Evolutionary conservation across 768 basidiomycete genomes (phyloP), one percentile per base, ranked within the genome.

Genomic region (Cantharellus anzutake): DNA sequence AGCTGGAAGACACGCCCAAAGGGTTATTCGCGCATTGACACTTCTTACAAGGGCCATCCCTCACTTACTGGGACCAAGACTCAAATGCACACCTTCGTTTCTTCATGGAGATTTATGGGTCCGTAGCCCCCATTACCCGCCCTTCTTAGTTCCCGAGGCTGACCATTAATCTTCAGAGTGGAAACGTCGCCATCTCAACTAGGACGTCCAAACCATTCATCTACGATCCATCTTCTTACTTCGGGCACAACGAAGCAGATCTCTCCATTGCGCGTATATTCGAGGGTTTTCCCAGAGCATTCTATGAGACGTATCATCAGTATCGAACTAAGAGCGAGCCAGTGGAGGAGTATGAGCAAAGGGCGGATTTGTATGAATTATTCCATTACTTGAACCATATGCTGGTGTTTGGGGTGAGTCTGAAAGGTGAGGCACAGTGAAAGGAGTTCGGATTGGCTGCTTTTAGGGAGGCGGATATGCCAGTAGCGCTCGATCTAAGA

Each of bases 341-440:
- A 3, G 73, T 73, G 2, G 75, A 76, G 2, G 76, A 87, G 65
- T 87, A 84, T 65, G 73, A 74, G 38, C 72, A 80, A 42, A 76
- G 86, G 41, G 75, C 69, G 40, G 78, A 83, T 57, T 69, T 88
- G n/a, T 88, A 89, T 64, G 79, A 86, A 68, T 69, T 88, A 37
- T 89, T 84, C 63, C 86, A 89, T 69, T 86, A 86, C 66, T 70
- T 88, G 63, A 89, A 89, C 64, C 86, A 89, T 65, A 85, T 86
- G 0, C 71, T 85, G 3, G 67, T 89, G 3, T 88, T 88, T 66
- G 84, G 84, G 61, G 86, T 86, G 66, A 71, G 82, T 72, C 20
- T 29, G 20, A 29, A 29, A 29, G 20, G 1, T 29, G 20, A 29
- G 20, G 20, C 20, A 11, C 44, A 29, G 20, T 29, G 20, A 29